phyloP scores from a whole-genome alignment of 2,329 filamentous ascomycete genomes.

The Aspergillus fructus region DNA sequence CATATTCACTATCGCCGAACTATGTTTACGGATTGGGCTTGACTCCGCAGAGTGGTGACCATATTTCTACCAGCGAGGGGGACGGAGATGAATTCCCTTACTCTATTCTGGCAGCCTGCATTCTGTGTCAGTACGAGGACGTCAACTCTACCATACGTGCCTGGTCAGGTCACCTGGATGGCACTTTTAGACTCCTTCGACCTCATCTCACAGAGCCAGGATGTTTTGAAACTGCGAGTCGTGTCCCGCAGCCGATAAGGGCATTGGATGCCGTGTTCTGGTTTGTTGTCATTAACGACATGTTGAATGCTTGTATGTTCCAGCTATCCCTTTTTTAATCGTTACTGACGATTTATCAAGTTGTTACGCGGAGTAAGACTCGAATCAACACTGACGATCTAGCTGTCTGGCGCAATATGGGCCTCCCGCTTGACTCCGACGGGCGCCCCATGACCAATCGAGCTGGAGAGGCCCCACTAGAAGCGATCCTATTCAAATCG shows the following conservation, averaged over 20 bases:
- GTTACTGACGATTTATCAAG: neutral
- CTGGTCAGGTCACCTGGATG: conserved; percentile 19
- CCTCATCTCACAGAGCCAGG: conserved; percentile 3
- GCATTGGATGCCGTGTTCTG: conserved; percentile 15
- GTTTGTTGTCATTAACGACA: conserved; percentile 18
- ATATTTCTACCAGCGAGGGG: neutral
- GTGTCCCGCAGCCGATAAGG: neutral
- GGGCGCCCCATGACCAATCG: neutral
- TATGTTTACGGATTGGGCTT: neutral
- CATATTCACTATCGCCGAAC: conserved; percentile 8
- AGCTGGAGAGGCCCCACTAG: neutral
- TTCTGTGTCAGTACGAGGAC: conserved; percentile 19
- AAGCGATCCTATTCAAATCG: neutral
- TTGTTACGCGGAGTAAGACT: neutral
- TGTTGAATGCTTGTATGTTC: conserved; percentile 16
- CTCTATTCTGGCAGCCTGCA: conserved; percentile 12
- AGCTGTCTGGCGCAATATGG: conserved; percentile 5
- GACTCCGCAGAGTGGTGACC: neutral
- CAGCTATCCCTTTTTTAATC: no score
- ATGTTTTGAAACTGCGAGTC: neutral
- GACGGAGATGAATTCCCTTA: neutral
- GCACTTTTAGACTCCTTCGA: conserved; percentile 12
- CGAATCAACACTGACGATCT: neutral
- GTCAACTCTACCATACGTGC: conserved; percentile 16
- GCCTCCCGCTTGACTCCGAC: neutral